Evolutionary conservation across 2,329 filamentous ascomycete genomes (phyloP), one percentile per base, ranked within the genome.

Genomic region (Alternaria sp.): DNA sequence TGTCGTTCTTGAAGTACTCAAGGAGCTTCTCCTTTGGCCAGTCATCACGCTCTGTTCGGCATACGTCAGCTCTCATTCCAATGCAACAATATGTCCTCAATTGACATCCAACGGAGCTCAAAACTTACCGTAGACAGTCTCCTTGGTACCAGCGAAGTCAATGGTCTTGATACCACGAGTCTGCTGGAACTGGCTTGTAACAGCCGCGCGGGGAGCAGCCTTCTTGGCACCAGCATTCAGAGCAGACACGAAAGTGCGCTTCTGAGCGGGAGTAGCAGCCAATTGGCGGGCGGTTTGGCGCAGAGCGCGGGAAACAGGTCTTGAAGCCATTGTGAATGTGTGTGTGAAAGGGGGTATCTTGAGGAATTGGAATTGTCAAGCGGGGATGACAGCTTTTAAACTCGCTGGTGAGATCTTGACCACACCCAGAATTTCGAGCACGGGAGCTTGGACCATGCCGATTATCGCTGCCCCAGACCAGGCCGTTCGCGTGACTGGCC

Each of bases 1-100:
- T 98, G 84, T 99, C 95, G 85, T 99, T 89, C 89, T 98, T 98
- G 92, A 99, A 99, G 90, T 94, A 99, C 70, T 98, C 93, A 81
- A 95, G 86, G 80, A 99, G 93, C 91, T 97, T 98, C 87, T 97
- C 94, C 82, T 91, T 89, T 72, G 95, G 95, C 95, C 95, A 99
- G 86, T 99, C 95, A 80, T 88, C 92, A 85, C 95, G 94, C 89
- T 99, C 95, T 95, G 76, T 64, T 74, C 46, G 66, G 28, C 51
- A 51, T 52, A 12, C 8, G 53, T 70, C 59, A 73, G 64, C 59
- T 41, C 62, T 79, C 60, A 24, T 61, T 65, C 58, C 71, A 59
- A 54, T 32, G 65, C 39, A 14, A 24, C 18, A 41, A 41, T 20
- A 18, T 22, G 39, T 20, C 39, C 20, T 42, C 39, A 4, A 42